Evolutionary conservation across 345 rosid species (phyloP), one percentile per base, ranked within the genome.

Genomic region (Melastoma malabathricum): DNA sequence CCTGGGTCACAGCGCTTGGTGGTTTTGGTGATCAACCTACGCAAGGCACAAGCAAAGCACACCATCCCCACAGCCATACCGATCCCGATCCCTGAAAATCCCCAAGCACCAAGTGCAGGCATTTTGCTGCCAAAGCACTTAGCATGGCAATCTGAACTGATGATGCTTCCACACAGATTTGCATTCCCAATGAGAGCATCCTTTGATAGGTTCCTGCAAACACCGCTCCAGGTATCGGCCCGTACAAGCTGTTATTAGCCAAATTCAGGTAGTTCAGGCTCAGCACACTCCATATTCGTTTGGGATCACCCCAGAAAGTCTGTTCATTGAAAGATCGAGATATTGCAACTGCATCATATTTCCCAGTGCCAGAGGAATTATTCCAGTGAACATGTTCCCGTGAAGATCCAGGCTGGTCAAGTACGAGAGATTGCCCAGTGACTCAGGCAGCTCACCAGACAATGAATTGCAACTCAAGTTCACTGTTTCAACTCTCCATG

Each of bases 401-500:
- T 72, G 86, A 55, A 85, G 66, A 71, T 89, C 93, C 64, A 89
- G 61, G 63, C 51, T 62, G 1, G 83, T 74, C 74, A 81, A 59
- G 64, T 77, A 80, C 0, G 89, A 75, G 44, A 82, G 77, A 54
- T 80, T 80, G 46, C 89, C 87, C 64, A 82, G 54, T 13, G 89
- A 64, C 6, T 19, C 25, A 8, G 95, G 93, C 69, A 85, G 61
- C 48, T 48, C 62, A 13, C 89, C 84, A 16, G 47, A 50, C 15
- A 87, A 77, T n/a, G 55, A 29, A 64, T 87, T 87, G 39, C 63
- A 57, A 15, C 94, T 81, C 64, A 88, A 65, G 71, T 84, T 78
- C 78, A 75, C 57, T 3, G 60, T 64, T 61, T 80, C 84, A 6
- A 84, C 74, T 73, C 73, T 88, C 94, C 84, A 82, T 8, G 82